phyloP scores from a whole-genome alignment of 2,329 filamentous ascomycete species.

The Aspergillus melleus region DNA sequence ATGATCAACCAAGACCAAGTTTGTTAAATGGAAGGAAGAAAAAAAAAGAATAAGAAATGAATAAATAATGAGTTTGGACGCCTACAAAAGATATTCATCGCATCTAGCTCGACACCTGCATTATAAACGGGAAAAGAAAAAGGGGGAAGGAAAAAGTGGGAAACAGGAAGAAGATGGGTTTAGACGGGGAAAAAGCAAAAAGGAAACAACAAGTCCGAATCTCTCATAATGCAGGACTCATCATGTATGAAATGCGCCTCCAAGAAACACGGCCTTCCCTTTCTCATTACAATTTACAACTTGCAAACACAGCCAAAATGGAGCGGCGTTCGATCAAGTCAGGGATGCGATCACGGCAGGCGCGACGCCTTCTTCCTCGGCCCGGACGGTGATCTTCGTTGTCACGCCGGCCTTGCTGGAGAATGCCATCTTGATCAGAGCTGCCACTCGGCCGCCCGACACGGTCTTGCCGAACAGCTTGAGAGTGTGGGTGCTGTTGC shows the following conservation, averaged over 20 bases:
- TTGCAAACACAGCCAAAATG: conserved; percentile 14
- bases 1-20: background rate
- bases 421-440: conserved; percentile 87
- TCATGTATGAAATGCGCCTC: conserved; percentile 16
- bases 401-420: conserved; percentile 91
- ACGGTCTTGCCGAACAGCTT: conserved; percentile 97
- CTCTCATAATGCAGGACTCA: conserved; percentile 24
- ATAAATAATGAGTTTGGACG: conserved; percentile 7
- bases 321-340: conserved; percentile 56
- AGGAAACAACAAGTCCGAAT: conserved; percentile 18
- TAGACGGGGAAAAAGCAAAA: conserved; percentile 10
- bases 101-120: conserved; percentile 22
- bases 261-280: conserved; percentile 11
- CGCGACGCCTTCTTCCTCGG: conserved; percentile 90
- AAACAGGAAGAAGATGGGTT: background rate
- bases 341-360: conserved; percentile 80
- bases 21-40: background rate
- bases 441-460: conserved; percentile 82
- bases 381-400: conserved; percentile 88
- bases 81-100: conserved; percentile 19
- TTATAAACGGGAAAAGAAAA: conserved; percentile 18
- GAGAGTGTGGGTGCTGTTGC: conserved; percentile 85
- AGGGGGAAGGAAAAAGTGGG: conserved; percentile 1
- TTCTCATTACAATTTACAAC: conserved; percentile 17
- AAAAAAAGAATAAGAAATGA: conserved; percentile 5